Percentiles rank a stretch among this genome's conserved stretches.
phyloP scores from a whole-genome alignment of 495 filamentous ascomycete species.

The Talaromyces borbonicus region DNA sequence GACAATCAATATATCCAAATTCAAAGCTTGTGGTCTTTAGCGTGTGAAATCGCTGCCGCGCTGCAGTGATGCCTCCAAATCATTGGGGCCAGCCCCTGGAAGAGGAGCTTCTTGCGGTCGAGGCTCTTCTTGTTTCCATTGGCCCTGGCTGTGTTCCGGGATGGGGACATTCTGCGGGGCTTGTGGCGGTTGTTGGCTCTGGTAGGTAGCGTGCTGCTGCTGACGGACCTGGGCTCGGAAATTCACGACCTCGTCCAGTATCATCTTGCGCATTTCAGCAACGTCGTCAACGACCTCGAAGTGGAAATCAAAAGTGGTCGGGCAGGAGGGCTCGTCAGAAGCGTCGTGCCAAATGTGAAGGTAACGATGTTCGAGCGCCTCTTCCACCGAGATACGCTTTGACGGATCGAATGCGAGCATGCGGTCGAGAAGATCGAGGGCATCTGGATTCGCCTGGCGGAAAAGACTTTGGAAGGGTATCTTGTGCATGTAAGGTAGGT shows the following conservation, averaged over 20 bases:
- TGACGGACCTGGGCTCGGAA: constrained; percentile 72
- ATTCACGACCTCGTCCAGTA: constrained; percentile 77
- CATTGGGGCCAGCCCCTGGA: constrained; percentile 39
- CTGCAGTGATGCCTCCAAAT: constrained; percentile 78
- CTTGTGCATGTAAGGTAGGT: constrained; percentile 93
- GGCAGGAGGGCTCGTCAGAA: constrained; percentile 87
- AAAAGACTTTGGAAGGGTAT: constrained; percentile 80
- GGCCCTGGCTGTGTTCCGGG: constrained; percentile 52
- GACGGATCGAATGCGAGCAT: constrained; percentile 98
- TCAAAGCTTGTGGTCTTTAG: background rate
- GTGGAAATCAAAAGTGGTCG: constrained; percentile 91
- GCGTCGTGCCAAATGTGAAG: constrained; percentile 97
- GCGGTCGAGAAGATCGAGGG: constrained; percentile 84
- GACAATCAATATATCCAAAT: no score
- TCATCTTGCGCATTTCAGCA: constrained; percentile 91
- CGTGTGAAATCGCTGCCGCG: constrained; percentile 54
- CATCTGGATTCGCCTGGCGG: constrained; percentile 91
- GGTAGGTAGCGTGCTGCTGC: constrained; percentile 41
- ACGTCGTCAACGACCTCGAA: constrained; percentile 95
- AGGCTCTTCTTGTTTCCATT: constrained; percentile 77
- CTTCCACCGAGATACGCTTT: constrained; percentile 81
- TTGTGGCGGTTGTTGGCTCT: constrained; percentile 28
- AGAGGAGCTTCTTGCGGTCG: constrained; percentile 70
- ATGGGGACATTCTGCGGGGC: constrained; percentile 55
- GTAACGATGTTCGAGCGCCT: constrained; percentile 91